Base-by-base conservation (phyloP, 345 rosid species). In the Balakata baccata region DNA sequence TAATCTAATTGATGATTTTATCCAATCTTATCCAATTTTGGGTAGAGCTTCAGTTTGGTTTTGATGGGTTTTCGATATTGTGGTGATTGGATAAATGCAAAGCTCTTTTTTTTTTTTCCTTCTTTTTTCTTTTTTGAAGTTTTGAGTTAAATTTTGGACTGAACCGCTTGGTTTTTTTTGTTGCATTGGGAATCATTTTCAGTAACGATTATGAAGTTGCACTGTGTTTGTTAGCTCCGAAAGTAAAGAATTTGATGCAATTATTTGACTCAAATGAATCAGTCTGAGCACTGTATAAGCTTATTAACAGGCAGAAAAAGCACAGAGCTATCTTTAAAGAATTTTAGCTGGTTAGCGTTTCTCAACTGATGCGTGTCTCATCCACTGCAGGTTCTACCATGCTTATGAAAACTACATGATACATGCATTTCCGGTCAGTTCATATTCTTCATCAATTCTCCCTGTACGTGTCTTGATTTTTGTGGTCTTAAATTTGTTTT, bases 341-440 rank as follows among this genome's bases (percentile, higher is more conserved):
- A 29, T 29, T 29, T 29, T 29, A 29, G 34, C 2, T 29, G 34
- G 34, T 29, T 29, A 13, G 41, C 34, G 22, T 47, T 60, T 60
- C 52, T 76, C 46, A 45, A 49, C 60, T 56, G 43, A 47, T 56
- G 34, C 4, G 43, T 5, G 65, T 45, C 22, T 66, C 10, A 22
- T 70, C 66, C 53, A 45, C 69, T 79, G 68, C 89, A 92, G 97
- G 98, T 92, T 92, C 73, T 94, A 94, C 70, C 98, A 94, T 74
- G 98, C 97, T 11, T 92, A 92, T 77, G 93, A 90, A 74, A 94
- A 92, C 88, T 94, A 94, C 85, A 81, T 92, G 88, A 78, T 83
- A 54, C 80, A 90, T 13, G 98, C 97, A 46, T 94, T 94, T 79
- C 98, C 98, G 77, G 98, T 94, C 57, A 79, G 95, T 84, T 53